Conservation (phyloP, 345 rosid genomes). For the Murraya koenigii region DNA sequence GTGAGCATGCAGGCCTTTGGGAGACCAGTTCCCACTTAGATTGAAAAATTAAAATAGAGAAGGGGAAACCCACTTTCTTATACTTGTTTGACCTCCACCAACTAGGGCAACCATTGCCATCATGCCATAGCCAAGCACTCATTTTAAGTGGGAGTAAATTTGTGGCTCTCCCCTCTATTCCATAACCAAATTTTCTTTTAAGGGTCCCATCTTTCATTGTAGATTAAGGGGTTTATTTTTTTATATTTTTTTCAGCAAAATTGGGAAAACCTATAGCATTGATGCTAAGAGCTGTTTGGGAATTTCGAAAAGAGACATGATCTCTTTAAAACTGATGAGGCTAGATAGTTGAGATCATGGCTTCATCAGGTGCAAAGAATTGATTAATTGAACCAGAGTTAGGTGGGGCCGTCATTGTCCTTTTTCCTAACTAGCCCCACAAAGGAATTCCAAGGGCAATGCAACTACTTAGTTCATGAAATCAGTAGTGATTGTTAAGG, state of each 20-base stretch:
- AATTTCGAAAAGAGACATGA: background rate
- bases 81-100: slow-evolving; percentile 34
- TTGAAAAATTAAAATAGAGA: background rate
- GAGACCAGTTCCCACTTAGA: slow-evolving; percentile 37
- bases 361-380: slow-evolving; percentile 20
- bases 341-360: background rate
- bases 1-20: slow-evolving; percentile 30
- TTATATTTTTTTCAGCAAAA: background rate
- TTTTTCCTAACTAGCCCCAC: background rate
- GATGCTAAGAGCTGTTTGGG: background rate
- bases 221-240: background rate
- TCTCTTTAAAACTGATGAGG: background rate
- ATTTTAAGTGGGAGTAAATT: slow-evolving; percentile 25
- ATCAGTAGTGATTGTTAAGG: slow-evolving; percentile 15
- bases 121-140: slow-evolving; percentile 14
- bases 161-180: slow-evolving; percentile 19
- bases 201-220: slow-evolving; percentile 17
- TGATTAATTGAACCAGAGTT: background rate
- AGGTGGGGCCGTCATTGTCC: background rate
- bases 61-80: slow-evolving; percentile 28
- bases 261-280: background rate
- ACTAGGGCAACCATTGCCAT: slow-evolving; percentile 35
- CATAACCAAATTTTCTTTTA: background rate
- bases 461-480: slow-evolving; percentile 11
- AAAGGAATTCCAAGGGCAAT: slow-evolving; percentile 3